Evolutionary conservation across 2,329 filamentous ascomycete genomes (phyloP).

Genomic region (Akanthomyces uredinophilus): DNA sequence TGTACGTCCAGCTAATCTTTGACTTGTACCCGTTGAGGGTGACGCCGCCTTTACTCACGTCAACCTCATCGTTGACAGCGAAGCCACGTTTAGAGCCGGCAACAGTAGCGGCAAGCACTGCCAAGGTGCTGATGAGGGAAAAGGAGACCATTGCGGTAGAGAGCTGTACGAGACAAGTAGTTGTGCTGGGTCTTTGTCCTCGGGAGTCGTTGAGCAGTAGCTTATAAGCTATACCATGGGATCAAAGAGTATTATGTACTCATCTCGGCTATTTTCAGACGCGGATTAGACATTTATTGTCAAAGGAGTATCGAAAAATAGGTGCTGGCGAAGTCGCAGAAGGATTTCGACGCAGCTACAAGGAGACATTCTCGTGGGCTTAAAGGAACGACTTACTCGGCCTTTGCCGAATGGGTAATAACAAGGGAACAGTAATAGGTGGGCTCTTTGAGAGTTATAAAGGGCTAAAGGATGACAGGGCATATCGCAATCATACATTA

Average conservation of each 20-base stretch:
- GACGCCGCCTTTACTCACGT: conserved; percentile 19
- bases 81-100: conserved; percentile 45
- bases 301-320: not conserved
- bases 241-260: not conserved
- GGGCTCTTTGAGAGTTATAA: not conserved
- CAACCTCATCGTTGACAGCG: conserved; percentile 34
- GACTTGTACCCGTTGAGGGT: conserved; percentile 5
- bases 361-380: not conserved
- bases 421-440: not conserved
- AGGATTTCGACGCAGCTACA: not conserved
- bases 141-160: conserved; percentile 40
- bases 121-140: conserved; percentile 46
- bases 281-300: no score
- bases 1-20: conserved; percentile 22
- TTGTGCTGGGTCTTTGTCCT: not conserved
- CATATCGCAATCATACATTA: not conserved
- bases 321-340: not conserved
- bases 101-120: conserved; percentile 40
- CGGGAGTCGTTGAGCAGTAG: not conserved
- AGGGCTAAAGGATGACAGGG: not conserved
- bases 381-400: not conserved
- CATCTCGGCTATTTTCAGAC: no score
- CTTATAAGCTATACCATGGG: not conserved
- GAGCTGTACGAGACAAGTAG: not conserved
- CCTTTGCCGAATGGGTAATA: not conserved